A percentile compares a stretch with the other conserved stretches of the same genome.
Conservation (phyloP, 768 basidiomycete species). For the Termitomyces sp. region DNA sequence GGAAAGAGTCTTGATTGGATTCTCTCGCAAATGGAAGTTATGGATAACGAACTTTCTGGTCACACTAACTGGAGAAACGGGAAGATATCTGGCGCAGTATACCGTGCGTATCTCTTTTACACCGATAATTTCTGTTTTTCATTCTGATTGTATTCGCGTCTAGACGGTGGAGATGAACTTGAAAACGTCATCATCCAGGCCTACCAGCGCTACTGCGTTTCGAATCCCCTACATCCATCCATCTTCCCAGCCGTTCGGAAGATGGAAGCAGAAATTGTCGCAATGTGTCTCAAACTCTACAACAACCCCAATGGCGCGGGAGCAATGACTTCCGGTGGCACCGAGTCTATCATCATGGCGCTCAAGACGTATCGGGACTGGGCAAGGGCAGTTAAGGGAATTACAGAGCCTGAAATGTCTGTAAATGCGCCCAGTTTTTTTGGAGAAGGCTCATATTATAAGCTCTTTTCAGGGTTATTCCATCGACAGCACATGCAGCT, state of each 20-base stretch:
- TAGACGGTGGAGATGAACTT: constrained; percentile 84
- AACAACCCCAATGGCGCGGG: constrained; percentile 85
- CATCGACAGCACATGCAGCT: constrained; percentile 86
- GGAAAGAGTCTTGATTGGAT: constrained; percentile 76
- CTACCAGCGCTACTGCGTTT: constrained; percentile 78
- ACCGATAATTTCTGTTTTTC: background rate
- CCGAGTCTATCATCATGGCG: constrained; percentile 95
- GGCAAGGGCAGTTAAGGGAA: constrained; percentile 82
- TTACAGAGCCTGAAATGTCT: constrained; percentile 91
- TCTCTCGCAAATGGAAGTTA: constrained; percentile 71
- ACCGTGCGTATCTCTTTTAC: constrained; percentile 52
- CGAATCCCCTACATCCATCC: constrained; percentile 91
- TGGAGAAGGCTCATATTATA: background rate
- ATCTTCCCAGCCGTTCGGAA: constrained; percentile 91
- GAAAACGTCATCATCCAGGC: constrained; percentile 78
- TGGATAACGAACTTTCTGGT: constrained; percentile 59
- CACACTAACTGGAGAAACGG: constrained; percentile 63
- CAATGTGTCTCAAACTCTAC: constrained; percentile 85
- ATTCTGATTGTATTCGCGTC: background rate
- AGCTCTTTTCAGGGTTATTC: constrained; percentile 60
- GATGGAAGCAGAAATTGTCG: constrained; percentile 95
- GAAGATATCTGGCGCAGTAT: constrained; percentile 82
- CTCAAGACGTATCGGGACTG: constrained; percentile 94
- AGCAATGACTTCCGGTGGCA: constrained; percentile 92
- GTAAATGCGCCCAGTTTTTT: constrained; percentile 22